Evolutionary conservation across 1,284 basidiomycete genomes (phyloP).

Genomic region (Cutaneotrichosporon cutaneum): DNA sequence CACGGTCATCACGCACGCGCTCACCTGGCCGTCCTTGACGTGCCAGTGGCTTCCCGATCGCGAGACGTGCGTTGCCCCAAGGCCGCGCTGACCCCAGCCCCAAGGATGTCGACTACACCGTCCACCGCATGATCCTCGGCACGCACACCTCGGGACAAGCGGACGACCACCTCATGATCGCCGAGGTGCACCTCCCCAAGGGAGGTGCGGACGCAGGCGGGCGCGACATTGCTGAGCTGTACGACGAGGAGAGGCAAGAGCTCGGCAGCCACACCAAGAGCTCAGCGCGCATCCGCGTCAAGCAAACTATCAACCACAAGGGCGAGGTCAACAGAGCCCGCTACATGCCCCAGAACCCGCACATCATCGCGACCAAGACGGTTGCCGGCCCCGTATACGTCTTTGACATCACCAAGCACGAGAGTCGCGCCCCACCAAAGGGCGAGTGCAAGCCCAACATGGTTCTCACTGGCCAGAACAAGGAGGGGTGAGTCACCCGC

Average conservation of each 20-base stretch:
- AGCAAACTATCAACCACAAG: slow-evolving; percentile 92
- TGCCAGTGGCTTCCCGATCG: slow-evolving; percentile 99
- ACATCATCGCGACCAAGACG: slow-evolving; percentile 92
- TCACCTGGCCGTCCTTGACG: slow-evolving; percentile 97
- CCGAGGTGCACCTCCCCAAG: slow-evolving; percentile 88
- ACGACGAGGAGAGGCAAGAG: slow-evolving; percentile 84
- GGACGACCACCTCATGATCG: slow-evolving; percentile 95
- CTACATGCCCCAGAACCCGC: slow-evolving; percentile 98
- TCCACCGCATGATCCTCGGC: slow-evolving; percentile 89
- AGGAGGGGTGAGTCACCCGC: slow-evolving; percentile 72
- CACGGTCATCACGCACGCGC: slow-evolving; percentile 92
- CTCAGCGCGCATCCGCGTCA: slow-evolving; percentile 86
- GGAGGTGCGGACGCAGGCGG: slow-evolving; percentile 57
- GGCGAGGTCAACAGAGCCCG: slow-evolving; percentile 96
- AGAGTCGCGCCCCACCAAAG: slow-evolving; percentile 81
- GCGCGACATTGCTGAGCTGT: slow-evolving; percentile 71
- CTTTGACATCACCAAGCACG: slow-evolving; percentile 97
- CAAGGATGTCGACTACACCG: slow-evolving; percentile 83
- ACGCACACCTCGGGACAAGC: slow-evolving; percentile 96
- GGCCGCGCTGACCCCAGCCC: slow-evolving; percentile 53
- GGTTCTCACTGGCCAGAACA: slow-evolving; percentile 78
- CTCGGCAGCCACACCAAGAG: slow-evolving; percentile 55
- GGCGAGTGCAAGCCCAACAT: slow-evolving; percentile 90
- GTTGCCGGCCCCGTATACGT: slow-evolving; percentile 86
- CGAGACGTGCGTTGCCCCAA: slow-evolving; percentile 66